Evolutionary conservation across 2,329 filamentous ascomycete genomes (phyloP).

Genomic region (Phaeoacremonium minimum): DNA sequence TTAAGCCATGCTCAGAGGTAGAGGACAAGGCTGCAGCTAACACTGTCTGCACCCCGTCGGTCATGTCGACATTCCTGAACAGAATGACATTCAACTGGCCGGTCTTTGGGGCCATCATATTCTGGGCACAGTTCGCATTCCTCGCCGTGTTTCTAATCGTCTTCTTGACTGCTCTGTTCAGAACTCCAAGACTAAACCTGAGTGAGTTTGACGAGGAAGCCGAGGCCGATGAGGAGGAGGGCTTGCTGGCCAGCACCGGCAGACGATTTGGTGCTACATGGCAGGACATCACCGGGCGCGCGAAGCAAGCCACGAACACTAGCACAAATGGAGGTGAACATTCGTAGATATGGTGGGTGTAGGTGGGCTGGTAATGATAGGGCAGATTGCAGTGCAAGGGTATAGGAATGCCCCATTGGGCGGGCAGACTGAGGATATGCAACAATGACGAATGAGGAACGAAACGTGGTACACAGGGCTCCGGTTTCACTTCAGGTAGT

Average conservation of each 20-base stretch:
- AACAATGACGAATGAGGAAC: too few relatives aligned
- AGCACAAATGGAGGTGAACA: too few relatives aligned
- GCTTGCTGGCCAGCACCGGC: conserved; percentile 78
- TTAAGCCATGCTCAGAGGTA: conserved; percentile 78
- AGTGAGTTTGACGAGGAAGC: conserved; percentile 81
- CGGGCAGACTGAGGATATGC: too few relatives aligned
- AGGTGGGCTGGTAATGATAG: too few relatives aligned
- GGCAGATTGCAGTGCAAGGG: too few relatives aligned
- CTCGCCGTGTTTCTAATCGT: conserved; percentile 78
- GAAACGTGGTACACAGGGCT: too few relatives aligned
- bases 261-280: conserved; percentile 80
- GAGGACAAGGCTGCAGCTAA: conserved; percentile 66
- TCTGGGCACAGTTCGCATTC: conserved; percentile 96
- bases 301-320: conserved; percentile 6
- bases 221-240: conserved; percentile 90
- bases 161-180: conserved; percentile 74
- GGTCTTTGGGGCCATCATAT: conserved; percentile 87
- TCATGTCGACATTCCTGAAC: conserved; percentile 91
- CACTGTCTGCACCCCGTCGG: conserved; percentile 82
- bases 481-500: too few relatives aligned
- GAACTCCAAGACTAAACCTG: conserved; percentile 72
- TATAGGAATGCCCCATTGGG: too few relatives aligned
- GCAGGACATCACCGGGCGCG: conserved; percentile 74
- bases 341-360: too few relatives aligned
- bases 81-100: conserved; percentile 91